Evolutionary conservation across 139 green algal genomes (phyloP).

Genomic region (Diplosphaera chodatii): DNA sequence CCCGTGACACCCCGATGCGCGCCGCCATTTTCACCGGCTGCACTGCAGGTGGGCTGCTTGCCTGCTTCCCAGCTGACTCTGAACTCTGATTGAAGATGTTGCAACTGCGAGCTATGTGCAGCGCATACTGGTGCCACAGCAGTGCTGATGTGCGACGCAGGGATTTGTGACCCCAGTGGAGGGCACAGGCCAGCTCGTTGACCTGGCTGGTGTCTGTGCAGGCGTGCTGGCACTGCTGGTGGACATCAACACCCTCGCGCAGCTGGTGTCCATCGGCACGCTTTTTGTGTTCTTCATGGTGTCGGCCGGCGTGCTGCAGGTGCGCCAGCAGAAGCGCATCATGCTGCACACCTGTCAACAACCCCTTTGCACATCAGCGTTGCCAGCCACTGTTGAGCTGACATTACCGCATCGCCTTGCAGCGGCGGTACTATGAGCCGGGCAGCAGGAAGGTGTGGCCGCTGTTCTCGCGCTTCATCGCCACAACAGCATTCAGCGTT

Average conservation of each 20-base stretch:
- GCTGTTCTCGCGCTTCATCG: constrained; percentile 21
- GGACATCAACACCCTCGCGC: constrained; percentile 73
- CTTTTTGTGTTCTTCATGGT: constrained; percentile 79
- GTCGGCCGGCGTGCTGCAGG: constrained; percentile 21
- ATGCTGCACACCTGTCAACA: too few species aligned
- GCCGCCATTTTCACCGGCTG: constrained; percentile 42
- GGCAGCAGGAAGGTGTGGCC: constrained; percentile 17
- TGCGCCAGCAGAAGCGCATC: too few species aligned
- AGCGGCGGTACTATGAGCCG: constrained; percentile 39
- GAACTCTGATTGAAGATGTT: too few species aligned
- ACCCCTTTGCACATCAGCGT: too few species aligned
- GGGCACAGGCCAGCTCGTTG: too few species aligned
- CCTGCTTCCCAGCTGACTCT: too few species aligned
- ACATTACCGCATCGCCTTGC: too few species aligned
- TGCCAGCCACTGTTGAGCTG: too few species aligned
- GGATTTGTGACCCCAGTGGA: too few species aligned
- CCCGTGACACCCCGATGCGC: constrained; percentile 43
- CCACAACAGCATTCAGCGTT: background rate
- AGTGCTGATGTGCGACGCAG: too few species aligned
- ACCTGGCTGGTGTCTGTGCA: background rate
- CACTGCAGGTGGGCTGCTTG: background rate
- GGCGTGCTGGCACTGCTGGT: constrained; percentile 68
- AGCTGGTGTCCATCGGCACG: constrained; percentile 82
- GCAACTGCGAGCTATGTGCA: too few species aligned
- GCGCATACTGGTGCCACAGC: constrained; percentile 4